phyloP scores from a whole-genome alignment of 768 basidiomycete genomes.

The Gautieria morchelliformis region DNA sequence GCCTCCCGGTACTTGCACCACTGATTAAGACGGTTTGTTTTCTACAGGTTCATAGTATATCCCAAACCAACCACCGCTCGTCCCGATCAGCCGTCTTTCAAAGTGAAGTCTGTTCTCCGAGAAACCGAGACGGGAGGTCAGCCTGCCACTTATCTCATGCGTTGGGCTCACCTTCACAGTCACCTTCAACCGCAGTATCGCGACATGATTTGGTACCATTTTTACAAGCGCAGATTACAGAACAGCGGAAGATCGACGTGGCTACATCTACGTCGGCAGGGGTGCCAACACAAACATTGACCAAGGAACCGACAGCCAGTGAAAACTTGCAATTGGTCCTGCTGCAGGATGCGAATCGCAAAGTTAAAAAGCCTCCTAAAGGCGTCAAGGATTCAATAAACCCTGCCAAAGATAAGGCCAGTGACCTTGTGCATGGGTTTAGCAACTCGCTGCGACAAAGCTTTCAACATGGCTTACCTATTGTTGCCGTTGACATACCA shows the following conservation, averaged over 20 bases:
- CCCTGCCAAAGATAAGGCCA: conserved; percentile 7
- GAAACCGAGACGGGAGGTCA: conserved; percentile 67
- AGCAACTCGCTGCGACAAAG: conserved; percentile 53
- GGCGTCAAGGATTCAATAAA: conserved; percentile 5
- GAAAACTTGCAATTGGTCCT: conserved; percentile 56
- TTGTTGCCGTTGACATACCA: conserved; percentile 64
- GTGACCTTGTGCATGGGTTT: neutral
- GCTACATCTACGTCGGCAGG: conserved; percentile 43
- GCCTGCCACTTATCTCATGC: conserved; percentile 11
- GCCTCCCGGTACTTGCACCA: neutral
- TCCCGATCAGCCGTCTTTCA: conserved; percentile 61
- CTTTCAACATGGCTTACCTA: conserved; percentile 42
- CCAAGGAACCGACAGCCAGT: conserved; percentile 23
- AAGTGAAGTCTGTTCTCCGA: conserved; percentile 73
- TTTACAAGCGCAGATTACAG: conserved; percentile 68
- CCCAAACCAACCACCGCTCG: conserved; percentile 45
- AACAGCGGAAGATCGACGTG: conserved; percentile 68
- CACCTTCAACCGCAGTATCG: conserved; percentile 28
- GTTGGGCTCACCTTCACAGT: neutral
- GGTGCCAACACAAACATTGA: conserved; percentile 28
- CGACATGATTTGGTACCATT: conserved; percentile 64
- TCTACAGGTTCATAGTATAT: conserved; percentile 39
- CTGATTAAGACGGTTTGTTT: neutral
- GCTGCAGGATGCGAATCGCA: conserved; percentile 58
- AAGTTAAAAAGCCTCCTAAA: conserved; percentile 47